Conservation (phyloP, 345 rosid genomes). For the Cardamine chenopodiifolia region DNA sequence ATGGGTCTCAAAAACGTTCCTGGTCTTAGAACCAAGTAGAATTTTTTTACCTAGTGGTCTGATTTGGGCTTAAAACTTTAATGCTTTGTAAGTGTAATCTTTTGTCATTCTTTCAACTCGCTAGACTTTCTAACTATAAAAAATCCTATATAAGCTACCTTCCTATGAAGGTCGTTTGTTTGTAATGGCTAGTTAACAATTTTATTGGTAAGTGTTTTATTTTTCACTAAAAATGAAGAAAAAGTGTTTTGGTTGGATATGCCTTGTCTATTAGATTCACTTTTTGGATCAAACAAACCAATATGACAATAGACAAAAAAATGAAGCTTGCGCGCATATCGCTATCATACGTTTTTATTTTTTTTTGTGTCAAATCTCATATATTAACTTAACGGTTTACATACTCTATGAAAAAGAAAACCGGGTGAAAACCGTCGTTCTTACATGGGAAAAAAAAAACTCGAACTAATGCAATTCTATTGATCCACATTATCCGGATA, state of each 20-base stretch:
- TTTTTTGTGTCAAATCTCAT: too few species aligned
- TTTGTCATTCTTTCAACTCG: constrained; percentile 15
- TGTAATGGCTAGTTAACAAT: background rate
- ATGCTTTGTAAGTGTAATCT: constrained; percentile 28
- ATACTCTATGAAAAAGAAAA: too few species aligned
- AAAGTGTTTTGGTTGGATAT: background rate
- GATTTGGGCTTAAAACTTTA: background rate
- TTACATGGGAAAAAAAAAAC: too few species aligned
- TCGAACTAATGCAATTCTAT: too few species aligned
- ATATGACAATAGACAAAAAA: background rate
- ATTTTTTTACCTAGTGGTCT: background rate
- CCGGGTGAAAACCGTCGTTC: too few species aligned
- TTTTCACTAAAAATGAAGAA: background rate
- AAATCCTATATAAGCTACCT: background rate
- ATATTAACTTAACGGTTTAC: too few species aligned
- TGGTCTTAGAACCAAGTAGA: constrained; percentile 76
- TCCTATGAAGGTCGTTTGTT: background rate
- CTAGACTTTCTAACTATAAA: background rate
- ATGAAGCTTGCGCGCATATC: background rate
- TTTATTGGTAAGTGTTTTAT: too few species aligned
- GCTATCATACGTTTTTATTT: background rate
- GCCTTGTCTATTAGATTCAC: background rate
- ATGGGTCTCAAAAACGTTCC: constrained; percentile 94
- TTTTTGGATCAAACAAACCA: background rate
- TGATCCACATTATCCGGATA: too few species aligned